Conservation (phyloP, 768 basidiomycete species). For the Leccinellum albellum region DNA sequence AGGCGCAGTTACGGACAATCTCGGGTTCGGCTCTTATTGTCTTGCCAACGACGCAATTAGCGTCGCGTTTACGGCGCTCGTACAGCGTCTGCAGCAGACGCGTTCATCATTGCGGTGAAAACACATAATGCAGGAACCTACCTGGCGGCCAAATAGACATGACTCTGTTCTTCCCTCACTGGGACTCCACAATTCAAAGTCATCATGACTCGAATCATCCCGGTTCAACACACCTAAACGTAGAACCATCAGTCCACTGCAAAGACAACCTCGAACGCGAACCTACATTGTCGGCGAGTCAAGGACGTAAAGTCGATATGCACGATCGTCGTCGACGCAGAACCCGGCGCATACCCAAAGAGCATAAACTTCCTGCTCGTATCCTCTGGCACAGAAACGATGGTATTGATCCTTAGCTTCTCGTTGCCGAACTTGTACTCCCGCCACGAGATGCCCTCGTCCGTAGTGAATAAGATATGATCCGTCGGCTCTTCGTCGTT, state of each 20-base stretch:
- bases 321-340: slow-evolving; percentile 48
- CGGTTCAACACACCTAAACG: slow-evolving; percentile 59
- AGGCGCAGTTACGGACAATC: slow-evolving; percentile 69
- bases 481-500: slow-evolving; percentile 95
- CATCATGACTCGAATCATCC: slow-evolving; percentile 76
- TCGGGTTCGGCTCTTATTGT: slow-evolving; percentile 49
- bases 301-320: slow-evolving; percentile 88
- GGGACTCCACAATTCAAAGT: slow-evolving; percentile 97
- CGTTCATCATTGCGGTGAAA: background rate
- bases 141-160: slow-evolving; percentile 92
- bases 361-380: slow-evolving; percentile 90
- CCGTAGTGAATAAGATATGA: slow-evolving; percentile 81
- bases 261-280: background rate
- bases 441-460: slow-evolving; percentile 85
- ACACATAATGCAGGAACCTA: slow-evolving; percentile 26
- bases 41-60: slow-evolving; percentile 81
- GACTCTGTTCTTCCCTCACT: slow-evolving; percentile 82
- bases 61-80: slow-evolving; percentile 77
- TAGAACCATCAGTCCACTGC: background rate
- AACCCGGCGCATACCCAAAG: slow-evolving; percentile 57
- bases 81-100: slow-evolving; percentile 65
- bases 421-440: slow-evolving; percentile 80
- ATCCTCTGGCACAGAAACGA: slow-evolving; percentile 87
- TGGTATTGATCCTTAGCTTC: slow-evolving; percentile 65
- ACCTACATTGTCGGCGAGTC: slow-evolving; percentile 72